These are phyloP conservation scores for Trametes versicolor DNA, from an alignment of 1,284 basidiomycete genomes.

Conservation along the genomic window DNA sequence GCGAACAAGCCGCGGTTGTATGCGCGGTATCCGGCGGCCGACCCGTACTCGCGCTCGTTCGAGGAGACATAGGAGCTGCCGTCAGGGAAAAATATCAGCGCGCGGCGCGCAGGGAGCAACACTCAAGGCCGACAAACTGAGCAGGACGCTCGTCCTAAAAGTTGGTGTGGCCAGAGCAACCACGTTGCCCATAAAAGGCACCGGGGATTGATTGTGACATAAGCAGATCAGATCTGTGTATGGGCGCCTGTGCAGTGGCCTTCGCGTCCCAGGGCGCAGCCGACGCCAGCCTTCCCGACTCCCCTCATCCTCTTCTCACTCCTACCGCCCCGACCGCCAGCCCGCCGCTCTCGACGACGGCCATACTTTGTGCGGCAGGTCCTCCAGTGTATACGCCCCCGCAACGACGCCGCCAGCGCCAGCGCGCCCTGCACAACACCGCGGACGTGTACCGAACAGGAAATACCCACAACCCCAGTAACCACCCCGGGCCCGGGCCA, in stretches of 20 bases:
- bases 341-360: conserved; percentile 27
- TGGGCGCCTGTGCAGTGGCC: neutral
- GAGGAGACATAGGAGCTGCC: no score
- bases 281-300: conserved; percentile 11
- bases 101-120: no score
- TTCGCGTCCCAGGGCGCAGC: conserved; percentile 4
- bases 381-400: neutral
- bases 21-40: no score
- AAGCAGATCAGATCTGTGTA: conserved; percentile 30
- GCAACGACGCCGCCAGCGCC: no score
- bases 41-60: no score
- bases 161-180: conserved; percentile 14
- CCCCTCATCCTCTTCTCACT: conserved; percentile 7
- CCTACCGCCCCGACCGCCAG: conserved; percentile 1
- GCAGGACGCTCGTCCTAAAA: no score
- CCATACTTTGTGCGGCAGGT: conserved; percentile 4
- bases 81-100: no score
- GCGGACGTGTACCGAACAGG: neutral
- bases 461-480: conserved; percentile 7
- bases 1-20: no score
- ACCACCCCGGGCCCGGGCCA: neutral
- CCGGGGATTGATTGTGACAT: conserved; percentile 20
- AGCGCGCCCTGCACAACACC: neutral
- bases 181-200: conserved; percentile 27
- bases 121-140: no score